Conservation (phyloP, 805 yeast genomes). For the Myxozyma sirexii region DNA sequence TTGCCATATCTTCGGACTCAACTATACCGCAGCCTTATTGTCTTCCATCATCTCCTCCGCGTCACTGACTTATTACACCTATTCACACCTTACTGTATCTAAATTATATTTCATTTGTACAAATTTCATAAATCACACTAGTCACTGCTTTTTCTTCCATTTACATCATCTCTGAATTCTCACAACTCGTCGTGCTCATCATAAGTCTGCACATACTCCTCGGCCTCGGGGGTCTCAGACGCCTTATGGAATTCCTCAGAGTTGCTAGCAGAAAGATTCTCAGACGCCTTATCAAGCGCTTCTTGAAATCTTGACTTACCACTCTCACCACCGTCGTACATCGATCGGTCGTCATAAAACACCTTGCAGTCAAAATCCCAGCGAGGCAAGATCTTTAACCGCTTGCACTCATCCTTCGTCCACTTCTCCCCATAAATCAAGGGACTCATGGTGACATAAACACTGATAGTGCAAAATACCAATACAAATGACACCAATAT, state of each 20-base stretch:
- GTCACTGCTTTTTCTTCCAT: not conserved
- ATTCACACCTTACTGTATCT: too few species aligned
- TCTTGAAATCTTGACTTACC: not conserved
- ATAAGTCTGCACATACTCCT: constrained; percentile 2
- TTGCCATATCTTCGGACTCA: not conserved
- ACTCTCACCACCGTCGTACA: not conserved
- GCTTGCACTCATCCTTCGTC: constrained; percentile 69
- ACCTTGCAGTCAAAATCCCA: constrained; percentile 91
- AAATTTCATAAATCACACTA: too few species aligned
- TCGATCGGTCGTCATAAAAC: constrained; percentile 44
- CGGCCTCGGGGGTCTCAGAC: constrained; percentile 1
- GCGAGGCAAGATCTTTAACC: constrained; percentile 57
- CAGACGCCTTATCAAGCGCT: constrained; percentile 4
- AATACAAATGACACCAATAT: constrained; percentile 53
- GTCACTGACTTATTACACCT: not conserved
- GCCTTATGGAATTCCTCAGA: not conserved
- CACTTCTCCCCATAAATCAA: constrained; percentile 77
- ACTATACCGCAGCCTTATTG: not conserved
- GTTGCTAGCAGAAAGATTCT: not conserved
- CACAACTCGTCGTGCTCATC: constrained; percentile 14
- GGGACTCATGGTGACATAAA: constrained; percentile 68
- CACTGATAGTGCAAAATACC: constrained; percentile 53
- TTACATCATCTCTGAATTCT: constrained; percentile 2
- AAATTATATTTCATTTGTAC: constrained; percentile 2
- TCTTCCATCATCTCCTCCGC: not conserved